Evolutionary conservation across 2,329 filamentous ascomycete genomes (phyloP).

Genomic region (Exserohilum turcica): DNA sequence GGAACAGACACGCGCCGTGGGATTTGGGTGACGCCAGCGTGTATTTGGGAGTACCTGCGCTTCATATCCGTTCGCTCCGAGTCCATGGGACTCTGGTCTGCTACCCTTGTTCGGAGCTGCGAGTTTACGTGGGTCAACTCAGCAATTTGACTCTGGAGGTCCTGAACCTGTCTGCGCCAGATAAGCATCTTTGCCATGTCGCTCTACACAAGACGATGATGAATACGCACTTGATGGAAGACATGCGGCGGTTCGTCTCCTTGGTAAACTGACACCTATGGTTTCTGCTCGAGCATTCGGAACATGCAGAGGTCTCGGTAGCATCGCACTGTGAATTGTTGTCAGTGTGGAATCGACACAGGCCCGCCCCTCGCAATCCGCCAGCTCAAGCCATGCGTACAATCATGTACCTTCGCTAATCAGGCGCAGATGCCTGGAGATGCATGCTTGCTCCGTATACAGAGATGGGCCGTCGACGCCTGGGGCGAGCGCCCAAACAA

Average conservation of each 20-base stretch:
- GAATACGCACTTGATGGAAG: conserved; percentile 82
- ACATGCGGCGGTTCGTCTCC: conserved; percentile 98
- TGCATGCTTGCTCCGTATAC: background rate
- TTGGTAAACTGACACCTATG: conserved; percentile 99
- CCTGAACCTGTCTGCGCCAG: conserved; percentile 77
- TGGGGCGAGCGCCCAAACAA: background rate
- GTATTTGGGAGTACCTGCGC: conserved; percentile 53
- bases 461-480: background rate
- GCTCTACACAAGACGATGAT: background rate
- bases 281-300: conserved; percentile 93
- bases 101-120: conserved; percentile 69
- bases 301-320: conserved; percentile 93
- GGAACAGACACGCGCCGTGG: conserved; percentile 61
- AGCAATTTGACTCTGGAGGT: conserved; percentile 89
- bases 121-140: conserved; percentile 79
- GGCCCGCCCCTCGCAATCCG: background rate
- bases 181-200: conserved; percentile 10
- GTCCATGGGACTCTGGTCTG: conserved; percentile 55
- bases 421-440: background rate
- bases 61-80: conserved; percentile 42
- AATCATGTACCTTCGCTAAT: conserved; percentile 1
- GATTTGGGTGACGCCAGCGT: conserved; percentile 6
- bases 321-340: conserved; percentile 75
- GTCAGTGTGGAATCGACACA: conserved; percentile 17
- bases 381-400: conserved; percentile 1